These are phyloP conservation scores for Cryptococcus sp. DNA, from an alignment of 1,284 basidiomycete genomes.

Conservation along the genomic window DNA sequence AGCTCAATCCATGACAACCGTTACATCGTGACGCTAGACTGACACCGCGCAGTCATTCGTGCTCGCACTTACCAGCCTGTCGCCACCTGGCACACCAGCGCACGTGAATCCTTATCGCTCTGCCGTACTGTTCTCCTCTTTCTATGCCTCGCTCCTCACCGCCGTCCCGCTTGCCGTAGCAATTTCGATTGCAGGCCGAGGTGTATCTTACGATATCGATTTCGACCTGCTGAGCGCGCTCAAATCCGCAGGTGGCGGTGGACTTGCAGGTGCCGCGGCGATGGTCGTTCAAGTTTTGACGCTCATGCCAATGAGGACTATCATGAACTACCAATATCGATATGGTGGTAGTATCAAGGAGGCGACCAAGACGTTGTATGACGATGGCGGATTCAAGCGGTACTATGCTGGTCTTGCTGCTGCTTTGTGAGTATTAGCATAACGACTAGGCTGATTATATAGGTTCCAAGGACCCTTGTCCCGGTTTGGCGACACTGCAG, in stretches of 20 bases:
- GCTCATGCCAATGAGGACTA: conserved; percentile 71
- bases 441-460: background rate
- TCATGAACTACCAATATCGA: conserved; percentile 80
- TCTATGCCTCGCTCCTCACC: conserved; percentile 33
- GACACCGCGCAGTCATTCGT: conserved; percentile 35
- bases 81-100: conserved; percentile 37
- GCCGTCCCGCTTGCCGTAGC: conserved; percentile 39
- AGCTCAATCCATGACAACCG: background rate
- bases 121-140: conserved; percentile 34
- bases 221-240: conserved; percentile 75
- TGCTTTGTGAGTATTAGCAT: conserved; percentile 65
- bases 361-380: conserved; percentile 67
- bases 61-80: conserved; percentile 34
- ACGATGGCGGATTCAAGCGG: conserved; percentile 73
- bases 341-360: conserved; percentile 72
- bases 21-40: background rate
- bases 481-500: conserved; percentile 82
- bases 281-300: conserved; percentile 86
- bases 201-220: conserved; percentile 54
- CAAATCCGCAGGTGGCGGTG: conserved; percentile 77
- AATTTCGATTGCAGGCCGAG: conserved; percentile 38
- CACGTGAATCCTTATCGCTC: conserved; percentile 37
- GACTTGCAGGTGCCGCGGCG: conserved; percentile 76
- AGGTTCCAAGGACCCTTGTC: conserved; percentile 52
- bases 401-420: conserved; percentile 81